Base-by-base conservation (phyloP, 2,329 filamentous ascomycete genomes). In the Gnomoniopsis sp. region DNA sequence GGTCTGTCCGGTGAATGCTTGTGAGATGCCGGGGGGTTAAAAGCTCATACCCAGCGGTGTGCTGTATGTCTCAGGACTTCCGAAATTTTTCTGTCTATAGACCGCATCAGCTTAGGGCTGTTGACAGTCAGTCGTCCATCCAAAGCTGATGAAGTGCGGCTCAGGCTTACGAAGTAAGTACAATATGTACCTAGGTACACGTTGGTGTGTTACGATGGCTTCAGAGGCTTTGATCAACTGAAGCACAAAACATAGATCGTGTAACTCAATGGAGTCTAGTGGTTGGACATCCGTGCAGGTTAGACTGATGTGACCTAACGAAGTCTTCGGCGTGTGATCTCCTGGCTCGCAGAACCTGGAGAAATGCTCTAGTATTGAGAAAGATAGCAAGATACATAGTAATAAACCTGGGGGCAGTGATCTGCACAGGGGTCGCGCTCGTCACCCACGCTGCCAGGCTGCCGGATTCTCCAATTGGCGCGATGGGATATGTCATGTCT, bases 401-500 rank as follows among this genome's bases (percentile, higher is more conserved):
- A 49, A 50, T 30, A 54, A 53, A 43, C 38, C 47, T 38, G 34
- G 49, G 49, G 46, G 22, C 34, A 21, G 17, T 49, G 58, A 60
- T 60, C 58, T 55, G 17, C 58, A 58, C 58, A 60, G 55, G 58
- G 58, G 38, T 60, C 36, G 12, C 36, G 22, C 30, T 60, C 44
- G 26, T 26, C 23, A 50, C 41, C 58, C 55, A 54, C 46, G 49
- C 49, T 53, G 58, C 55, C 55, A 54, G 49, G 49, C 49, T 53
- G 58, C 55, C 57, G 58, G 58, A 46, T 33, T 19, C 30, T 34
- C 48, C 26, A n/a, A 30, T 19, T 44, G 33, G 49, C 49, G 21
- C 30, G 53, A 50, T 34, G 53, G 34, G 21, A 30, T n/a, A 8
- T 34, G n/a, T 21, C 8, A 15, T 44, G 14, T 52, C n/a, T 26